Percentiles rank a stretch among this genome's conserved stretches.
These are phyloP conservation scores for Rugonectria rugulosa DNA, from an alignment of 2,329 filamentous ascomycete species.

Conservation along the genomic window DNA sequence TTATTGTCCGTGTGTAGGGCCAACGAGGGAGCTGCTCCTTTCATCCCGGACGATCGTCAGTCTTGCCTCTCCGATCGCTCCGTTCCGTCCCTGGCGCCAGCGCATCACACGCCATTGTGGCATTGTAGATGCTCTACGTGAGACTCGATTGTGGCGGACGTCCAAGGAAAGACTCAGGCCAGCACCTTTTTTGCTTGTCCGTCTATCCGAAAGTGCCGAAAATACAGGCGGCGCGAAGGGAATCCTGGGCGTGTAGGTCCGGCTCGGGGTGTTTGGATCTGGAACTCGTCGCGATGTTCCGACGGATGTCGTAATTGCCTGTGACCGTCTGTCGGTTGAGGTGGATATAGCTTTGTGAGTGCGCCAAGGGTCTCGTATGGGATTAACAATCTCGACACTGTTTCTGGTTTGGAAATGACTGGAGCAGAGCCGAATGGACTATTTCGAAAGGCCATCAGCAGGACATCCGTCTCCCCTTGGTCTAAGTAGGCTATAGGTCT, in stretches of 20 bases:
- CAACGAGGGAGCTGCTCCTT: neutral
- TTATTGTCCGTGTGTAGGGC: neutral
- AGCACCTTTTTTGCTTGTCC: conserved; percentile 10
- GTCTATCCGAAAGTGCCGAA: conserved; percentile 21
- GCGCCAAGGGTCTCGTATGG: too few relatives aligned
- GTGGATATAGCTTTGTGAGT: too few relatives aligned
- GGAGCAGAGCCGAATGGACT: too few relatives aligned
- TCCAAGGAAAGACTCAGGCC: conserved; percentile 6
- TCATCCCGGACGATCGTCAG: neutral
- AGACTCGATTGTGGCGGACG: too few relatives aligned
- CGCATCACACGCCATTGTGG: conserved; percentile 15
- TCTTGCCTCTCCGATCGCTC: conserved; percentile 6
- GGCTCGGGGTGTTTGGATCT: conserved; percentile 6
- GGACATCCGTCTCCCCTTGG: too few relatives aligned
- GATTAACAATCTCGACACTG: too few relatives aligned
- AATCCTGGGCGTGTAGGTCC: conserved; percentile 23
- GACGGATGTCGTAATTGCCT: conserved; percentile 8
- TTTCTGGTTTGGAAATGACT: too few relatives aligned
- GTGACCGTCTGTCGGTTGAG: too few relatives aligned
- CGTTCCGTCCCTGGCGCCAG: conserved; percentile 4
- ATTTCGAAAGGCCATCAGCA: too few relatives aligned
- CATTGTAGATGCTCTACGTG: too few relatives aligned
- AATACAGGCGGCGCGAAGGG: conserved; percentile 21
- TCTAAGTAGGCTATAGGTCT: too few relatives aligned
- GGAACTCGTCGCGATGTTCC: conserved; percentile 13